Conservation (phyloP, 1,139 yeast genomes). For the Taphrina deformans region DNA sequence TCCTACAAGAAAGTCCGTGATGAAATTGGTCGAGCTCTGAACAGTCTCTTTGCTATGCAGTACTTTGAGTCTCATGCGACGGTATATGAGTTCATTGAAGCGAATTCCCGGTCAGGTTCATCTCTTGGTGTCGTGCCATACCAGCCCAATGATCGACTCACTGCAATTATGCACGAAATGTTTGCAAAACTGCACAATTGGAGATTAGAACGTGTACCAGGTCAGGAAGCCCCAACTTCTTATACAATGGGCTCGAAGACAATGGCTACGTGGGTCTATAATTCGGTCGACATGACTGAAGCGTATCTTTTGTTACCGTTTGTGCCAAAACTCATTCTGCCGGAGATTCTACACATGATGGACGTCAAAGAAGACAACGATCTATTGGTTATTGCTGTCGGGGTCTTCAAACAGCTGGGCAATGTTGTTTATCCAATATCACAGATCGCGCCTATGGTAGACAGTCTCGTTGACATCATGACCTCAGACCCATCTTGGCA, state of each 20-base stretch:
- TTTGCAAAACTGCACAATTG: constrained; percentile 54
- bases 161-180: constrained; percentile 44
- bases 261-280: constrained; percentile 40
- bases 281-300: constrained; percentile 36
- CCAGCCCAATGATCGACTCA: constrained; percentile 41
- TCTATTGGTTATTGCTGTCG: constrained; percentile 61
- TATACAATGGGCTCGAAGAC: constrained; percentile 41
- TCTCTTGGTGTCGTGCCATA: constrained; percentile 34
- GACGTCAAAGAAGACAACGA: constrained; percentile 78
- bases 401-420: constrained; percentile 58
- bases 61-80: constrained; percentile 55
- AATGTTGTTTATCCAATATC: constrained; percentile 57
- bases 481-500: constrained; percentile 57
- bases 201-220: constrained; percentile 43
- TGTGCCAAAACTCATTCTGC: constrained; percentile 56
- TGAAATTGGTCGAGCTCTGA: constrained; percentile 66
- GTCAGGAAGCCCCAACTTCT: constrained; percentile 38
- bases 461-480: constrained; percentile 54
- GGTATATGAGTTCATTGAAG: constrained; percentile 51
- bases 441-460: constrained; percentile 53
- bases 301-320: constrained; percentile 40
- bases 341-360: constrained; percentile 67
- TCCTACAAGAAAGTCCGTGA: constrained; percentile 55
- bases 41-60: constrained; percentile 57
- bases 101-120: constrained; percentile 42